Base-by-base conservation (phyloP, 768 basidiomycete species). In the Pleurotus djamor region DNA sequence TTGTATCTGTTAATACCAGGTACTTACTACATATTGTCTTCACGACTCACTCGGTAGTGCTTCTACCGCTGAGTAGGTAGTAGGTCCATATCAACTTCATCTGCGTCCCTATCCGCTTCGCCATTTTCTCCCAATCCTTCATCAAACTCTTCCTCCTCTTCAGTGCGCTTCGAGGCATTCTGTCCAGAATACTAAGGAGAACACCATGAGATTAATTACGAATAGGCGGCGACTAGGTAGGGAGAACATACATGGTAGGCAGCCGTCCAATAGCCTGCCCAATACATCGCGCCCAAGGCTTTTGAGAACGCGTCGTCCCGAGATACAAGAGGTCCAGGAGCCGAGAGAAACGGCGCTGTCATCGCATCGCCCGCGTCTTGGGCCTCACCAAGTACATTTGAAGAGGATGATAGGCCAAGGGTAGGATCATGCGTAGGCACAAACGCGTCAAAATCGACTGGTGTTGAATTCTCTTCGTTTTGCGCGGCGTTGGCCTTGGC, bases 221-320 rank as follows among this genome's bases (percentile, higher is more conserved):
- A 28, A 28, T 28, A 28, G 21, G 21, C 21, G 21, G 21, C 21
- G 21, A 28, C 21, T 47, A 47, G 54, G 7, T 44, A 59, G 13
- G 4, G 7, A 57, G 36, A 16, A 77, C 84, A 51, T 65, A 90
- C 91, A 68, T 93, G 87, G 67, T 92, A 93, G 49, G 92, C 80
- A 1, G 91, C 91, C 2, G 90, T 91, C 91, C 91, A 94, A 69
- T 93, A 94, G 16, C 91, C 92, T 21, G 80, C 78, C 91, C 92
- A 93, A 69, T 93, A 94, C 85, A 89, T 92, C 14, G 92, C 90
- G 34, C 79, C 81, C 66, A 92, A 64, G 4, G 91, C 92, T 50
- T 85, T 84, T 28, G 79, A 76, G 70, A 93, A 93, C 0, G 90
- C 90, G 65, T 93, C 89, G 61, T 93, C 89, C 64, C 82, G 84